These are phyloP conservation scores for Phoma sp. DNA, from an alignment of 2,329 filamentous ascomycete species.

Conservation along the genomic window DNA sequence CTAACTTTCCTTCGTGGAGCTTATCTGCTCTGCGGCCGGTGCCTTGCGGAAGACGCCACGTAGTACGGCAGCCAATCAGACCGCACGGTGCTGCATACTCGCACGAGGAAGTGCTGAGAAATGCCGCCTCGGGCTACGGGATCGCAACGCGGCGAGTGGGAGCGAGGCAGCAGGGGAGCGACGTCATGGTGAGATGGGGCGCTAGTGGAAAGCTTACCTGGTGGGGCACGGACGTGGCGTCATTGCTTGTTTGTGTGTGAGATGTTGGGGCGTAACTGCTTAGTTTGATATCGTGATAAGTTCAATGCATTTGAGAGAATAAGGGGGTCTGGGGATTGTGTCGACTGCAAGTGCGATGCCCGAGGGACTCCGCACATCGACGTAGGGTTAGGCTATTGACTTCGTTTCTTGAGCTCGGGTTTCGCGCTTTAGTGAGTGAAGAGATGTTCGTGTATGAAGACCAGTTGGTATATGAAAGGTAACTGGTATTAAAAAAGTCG, in stretches of 20 bases:
- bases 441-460: too few relatives aligned
- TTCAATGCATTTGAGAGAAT: neutral
- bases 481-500: too few relatives aligned
- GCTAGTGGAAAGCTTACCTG: conserved; percentile 1
- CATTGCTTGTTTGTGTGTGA: neutral
- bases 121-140: neutral
- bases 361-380: too few relatives aligned
- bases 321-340: neutral
- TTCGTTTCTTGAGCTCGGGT: too few relatives aligned
- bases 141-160: neutral
- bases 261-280: too few relatives aligned
- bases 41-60: neutral
- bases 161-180: neutral
- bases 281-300: neutral
- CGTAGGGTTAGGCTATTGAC: too few relatives aligned
- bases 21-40: conserved; percentile 5
- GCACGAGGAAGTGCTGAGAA: conserved; percentile 9
- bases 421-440: too few relatives aligned
- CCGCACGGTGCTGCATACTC: too few relatives aligned
- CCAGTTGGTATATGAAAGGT: too few relatives aligned
- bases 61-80: neutral
- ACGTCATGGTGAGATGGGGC: conserved; percentile 5
- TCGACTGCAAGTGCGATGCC: neutral
- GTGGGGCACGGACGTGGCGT: conserved; percentile 5
- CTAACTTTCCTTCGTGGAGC: conserved; percentile 10